Evolutionary conservation across 257 asterid genomes (phyloP).

Genomic region (Phtheirospermum japonicum): DNA sequence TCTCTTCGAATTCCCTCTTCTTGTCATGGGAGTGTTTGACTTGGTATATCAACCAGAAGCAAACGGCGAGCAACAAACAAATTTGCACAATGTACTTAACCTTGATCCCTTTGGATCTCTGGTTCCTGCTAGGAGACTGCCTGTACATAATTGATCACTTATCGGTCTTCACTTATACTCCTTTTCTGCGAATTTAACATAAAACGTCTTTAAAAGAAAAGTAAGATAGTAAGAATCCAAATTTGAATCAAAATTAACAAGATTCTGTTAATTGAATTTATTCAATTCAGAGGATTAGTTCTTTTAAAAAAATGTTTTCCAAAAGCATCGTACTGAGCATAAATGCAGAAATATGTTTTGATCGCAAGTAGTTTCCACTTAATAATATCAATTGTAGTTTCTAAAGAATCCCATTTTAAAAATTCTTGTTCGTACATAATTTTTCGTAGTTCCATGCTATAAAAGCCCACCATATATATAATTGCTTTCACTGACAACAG

Average conservation of each 20-base stretch:
- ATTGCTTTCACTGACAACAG: no score
- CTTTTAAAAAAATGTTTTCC: background rate
- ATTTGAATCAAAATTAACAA: background rate
- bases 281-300: background rate
- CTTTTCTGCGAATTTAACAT: conserved; percentile 28
- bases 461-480: background rate
- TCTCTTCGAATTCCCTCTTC: conserved; percentile 68
- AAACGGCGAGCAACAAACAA: conserved; percentile 76
- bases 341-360: no score
- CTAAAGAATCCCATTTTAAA: background rate
- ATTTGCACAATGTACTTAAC: conserved; percentile 60
- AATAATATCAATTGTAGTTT: background rate
- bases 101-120: conserved; percentile 67
- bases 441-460: background rate
- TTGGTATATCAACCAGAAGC: conserved; percentile 94
- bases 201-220: conserved; percentile 13
- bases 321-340: background rate
- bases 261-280: no score
- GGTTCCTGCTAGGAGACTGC: conserved; percentile 71
- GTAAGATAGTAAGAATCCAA: conserved; percentile 7
- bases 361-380: no score
- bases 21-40: conserved; percentile 79
- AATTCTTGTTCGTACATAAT: background rate
- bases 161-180: conserved; percentile 22
- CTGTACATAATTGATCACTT: conserved; percentile 56